These are phyloP conservation scores for Aphanomyces euteiches DNA, from an alignment of 352 stramenopile genomes.

Conservation along the genomic window DNA sequence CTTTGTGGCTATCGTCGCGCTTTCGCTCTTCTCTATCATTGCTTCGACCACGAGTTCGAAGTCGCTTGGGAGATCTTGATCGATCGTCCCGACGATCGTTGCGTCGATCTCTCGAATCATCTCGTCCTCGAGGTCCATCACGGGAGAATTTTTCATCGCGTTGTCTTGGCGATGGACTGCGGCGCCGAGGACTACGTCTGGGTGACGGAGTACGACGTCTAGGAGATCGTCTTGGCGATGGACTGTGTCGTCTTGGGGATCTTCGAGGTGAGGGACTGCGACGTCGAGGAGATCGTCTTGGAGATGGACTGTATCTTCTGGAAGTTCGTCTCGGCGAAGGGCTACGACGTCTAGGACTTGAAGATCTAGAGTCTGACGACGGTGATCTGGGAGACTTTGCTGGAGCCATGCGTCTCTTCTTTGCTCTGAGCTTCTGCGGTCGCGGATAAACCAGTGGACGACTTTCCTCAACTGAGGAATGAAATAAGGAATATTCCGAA, in stretches of 20 bases:
- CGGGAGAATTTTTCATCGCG: neutral
- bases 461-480: no score
- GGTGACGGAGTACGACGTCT: neutral
- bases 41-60: constrained; percentile 10
- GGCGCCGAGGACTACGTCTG: neutral
- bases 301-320: neutral
- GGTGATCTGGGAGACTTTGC: constrained; percentile 8
- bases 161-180: neutral
- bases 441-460: neutral
- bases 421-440: constrained; percentile 3
- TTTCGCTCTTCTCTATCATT: constrained; percentile 3
- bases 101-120: neutral
- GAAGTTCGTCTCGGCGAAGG: constrained; percentile 5
- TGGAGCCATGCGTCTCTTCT: neutral
- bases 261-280: constrained; percentile 3
- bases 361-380: constrained; percentile 12
- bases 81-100: neutral
- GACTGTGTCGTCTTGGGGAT: neutral
- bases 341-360: neutral
- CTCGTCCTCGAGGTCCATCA: neutral
- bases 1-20: neutral
- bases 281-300: neutral
- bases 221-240: neutral
- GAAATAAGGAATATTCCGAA: no score
- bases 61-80: constrained; percentile 7